phyloP scores from a whole-genome alignment of 495 filamentous ascomycete genomes.

The Penicillium canariense region DNA sequence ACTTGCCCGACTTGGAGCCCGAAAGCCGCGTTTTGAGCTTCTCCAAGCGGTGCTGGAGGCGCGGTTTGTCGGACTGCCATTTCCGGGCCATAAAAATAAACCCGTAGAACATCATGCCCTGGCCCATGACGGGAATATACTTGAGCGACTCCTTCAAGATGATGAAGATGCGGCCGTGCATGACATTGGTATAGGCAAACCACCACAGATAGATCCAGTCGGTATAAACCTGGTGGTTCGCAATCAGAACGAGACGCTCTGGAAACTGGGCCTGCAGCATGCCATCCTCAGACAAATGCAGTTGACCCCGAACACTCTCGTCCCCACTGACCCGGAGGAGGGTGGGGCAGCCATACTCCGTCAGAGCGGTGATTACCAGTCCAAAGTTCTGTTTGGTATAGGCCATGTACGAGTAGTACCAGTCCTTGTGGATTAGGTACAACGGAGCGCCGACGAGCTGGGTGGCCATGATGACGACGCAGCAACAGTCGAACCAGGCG shows the following conservation, averaged over 20 bases:
- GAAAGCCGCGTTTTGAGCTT: conserved; percentile 54
- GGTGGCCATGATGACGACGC: conserved; percentile 48
- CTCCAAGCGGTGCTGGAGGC: conserved; percentile 56
- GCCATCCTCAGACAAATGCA: conserved; percentile 54
- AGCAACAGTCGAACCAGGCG: conserved; percentile 63
- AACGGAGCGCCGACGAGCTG: conserved; percentile 58
- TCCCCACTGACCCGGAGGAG: conserved; percentile 61
- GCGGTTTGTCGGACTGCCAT: conserved; percentile 61
- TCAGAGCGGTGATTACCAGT: conserved; percentile 57
- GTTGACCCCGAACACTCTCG: conserved; percentile 54
- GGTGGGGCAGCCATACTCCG: conserved; percentile 61
- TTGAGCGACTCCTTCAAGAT: conserved; percentile 68
- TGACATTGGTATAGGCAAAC: conserved; percentile 60
- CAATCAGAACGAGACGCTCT: conserved; percentile 60
- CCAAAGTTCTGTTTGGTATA: conserved; percentile 64
- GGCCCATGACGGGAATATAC: conserved; percentile 60
- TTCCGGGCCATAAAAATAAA: conserved; percentile 71
- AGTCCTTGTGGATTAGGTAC: conserved; percentile 58
- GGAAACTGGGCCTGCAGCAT: conserved; percentile 56
- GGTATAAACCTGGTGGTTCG: conserved; percentile 70
- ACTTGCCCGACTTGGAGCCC: conserved; percentile 48
- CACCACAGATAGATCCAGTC: conserved; percentile 75
- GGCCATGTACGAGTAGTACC: conserved; percentile 64
- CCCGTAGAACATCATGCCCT: conserved; percentile 67
- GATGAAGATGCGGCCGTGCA: conserved; percentile 69